Evolutionary conservation across 768 basidiomycete species (phyloP).

Genomic region (Leccinum rimulosum): DNA sequence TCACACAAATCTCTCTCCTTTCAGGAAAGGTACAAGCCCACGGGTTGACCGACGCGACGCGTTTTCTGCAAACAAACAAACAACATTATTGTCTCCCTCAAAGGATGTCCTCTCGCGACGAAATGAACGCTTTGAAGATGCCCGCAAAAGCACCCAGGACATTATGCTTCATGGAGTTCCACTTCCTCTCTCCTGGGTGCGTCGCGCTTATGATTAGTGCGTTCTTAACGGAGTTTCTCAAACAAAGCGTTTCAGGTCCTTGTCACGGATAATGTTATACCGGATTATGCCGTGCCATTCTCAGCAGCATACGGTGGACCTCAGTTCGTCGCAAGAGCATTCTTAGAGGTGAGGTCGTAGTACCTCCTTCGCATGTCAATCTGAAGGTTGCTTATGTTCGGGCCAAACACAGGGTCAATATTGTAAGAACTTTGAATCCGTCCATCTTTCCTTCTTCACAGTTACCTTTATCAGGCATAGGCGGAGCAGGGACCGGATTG

Average conservation of each 20-base stretch:
- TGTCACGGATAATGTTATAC: constrained; percentile 26
- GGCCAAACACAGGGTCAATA: constrained; percentile 22
- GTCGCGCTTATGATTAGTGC: neutral
- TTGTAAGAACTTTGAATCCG: constrained; percentile 15
- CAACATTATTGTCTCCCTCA: neutral
- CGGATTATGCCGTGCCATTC: constrained; percentile 29
- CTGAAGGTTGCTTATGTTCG: neutral
- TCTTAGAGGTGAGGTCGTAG: constrained; percentile 18
- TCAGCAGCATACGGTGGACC: constrained; percentile 26
- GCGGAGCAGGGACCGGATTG: constrained; percentile 26
- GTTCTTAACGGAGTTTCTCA: neutral
- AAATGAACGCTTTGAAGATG: constrained; percentile 2
- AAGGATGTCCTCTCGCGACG: neutral
- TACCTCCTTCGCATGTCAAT: neutral
- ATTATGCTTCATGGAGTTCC: constrained; percentile 21
- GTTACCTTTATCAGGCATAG: constrained; percentile 18
- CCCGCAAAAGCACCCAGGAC: constrained; percentile 11
- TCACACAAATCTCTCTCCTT: constrained; percentile 14
- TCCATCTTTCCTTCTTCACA: neutral
- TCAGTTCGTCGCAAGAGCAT: constrained; percentile 27
- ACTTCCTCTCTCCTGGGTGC: constrained; percentile 28
- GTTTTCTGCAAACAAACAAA: constrained; percentile 11
- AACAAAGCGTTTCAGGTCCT: constrained; percentile 16
- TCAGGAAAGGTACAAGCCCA: constrained; percentile 15
- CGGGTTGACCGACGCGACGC: constrained; percentile 23